A percentile compares a stretch with the other conserved stretches of the same genome.
Evolutionary conservation across 176 grass and related monocot species (phyloP).

Genomic region (Oryza longistaminata): DNA sequence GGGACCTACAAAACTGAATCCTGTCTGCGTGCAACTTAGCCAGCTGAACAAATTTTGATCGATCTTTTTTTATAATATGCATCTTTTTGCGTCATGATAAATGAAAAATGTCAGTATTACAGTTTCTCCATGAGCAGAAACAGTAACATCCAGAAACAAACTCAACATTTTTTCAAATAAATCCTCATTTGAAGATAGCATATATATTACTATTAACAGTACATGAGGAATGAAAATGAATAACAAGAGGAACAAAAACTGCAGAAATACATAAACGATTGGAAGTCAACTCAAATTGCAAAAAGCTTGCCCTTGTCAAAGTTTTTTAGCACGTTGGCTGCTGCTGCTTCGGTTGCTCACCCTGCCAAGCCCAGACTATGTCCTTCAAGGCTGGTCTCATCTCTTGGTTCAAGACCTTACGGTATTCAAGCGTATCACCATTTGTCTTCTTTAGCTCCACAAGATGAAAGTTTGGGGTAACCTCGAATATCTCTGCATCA

Average conservation of each 20-base stretch:
- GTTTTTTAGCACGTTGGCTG: constrained; percentile 12
- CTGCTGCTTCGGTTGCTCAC: constrained; percentile 53
- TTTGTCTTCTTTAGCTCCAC: constrained; percentile 89
- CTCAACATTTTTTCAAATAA: constrained; percentile 5
- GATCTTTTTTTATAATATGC: not conserved
- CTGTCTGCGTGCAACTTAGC: not conserved
- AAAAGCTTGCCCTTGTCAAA: not conserved
- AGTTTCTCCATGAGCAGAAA: not conserved
- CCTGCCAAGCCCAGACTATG: constrained; percentile 99
- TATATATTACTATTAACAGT: not conserved
- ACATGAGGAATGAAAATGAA: constrained; percentile 19
- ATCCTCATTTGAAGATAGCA: constrained; percentile 9
- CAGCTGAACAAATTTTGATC: not conserved
- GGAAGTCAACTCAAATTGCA: not conserved
- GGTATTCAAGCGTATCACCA: constrained; percentile 85
- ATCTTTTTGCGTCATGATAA: too few species aligned
- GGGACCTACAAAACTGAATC: not conserved
- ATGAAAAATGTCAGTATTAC: not conserved
- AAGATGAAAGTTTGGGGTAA: constrained; percentile 82
- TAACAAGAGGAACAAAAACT: not conserved
- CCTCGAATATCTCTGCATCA: constrained; percentile 90
- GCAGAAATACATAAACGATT: constrained; percentile 27
- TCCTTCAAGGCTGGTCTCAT: constrained; percentile 81
- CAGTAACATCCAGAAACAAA: not conserved
- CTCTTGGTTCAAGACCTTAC: constrained; percentile 72